A percentile compares a stretch with the other conserved stretches of the same genome.
Evolutionary conservation across 2,329 filamentous ascomycete genomes (phyloP).

Genomic region (Nigrospora osmanthi): DNA sequence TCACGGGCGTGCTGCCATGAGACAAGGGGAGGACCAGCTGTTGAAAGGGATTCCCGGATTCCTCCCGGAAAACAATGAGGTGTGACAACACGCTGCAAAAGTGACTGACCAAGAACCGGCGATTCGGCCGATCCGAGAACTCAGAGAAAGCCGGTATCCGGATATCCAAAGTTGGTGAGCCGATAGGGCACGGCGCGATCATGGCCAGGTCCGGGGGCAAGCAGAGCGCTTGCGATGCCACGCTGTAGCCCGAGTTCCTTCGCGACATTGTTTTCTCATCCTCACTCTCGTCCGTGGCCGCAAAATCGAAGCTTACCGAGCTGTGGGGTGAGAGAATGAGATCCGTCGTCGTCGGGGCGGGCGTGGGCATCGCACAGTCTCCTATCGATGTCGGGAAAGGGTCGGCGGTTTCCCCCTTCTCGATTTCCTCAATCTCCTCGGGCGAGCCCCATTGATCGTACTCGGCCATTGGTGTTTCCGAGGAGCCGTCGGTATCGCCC

Average conservation of each 20-base stretch:
- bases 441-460: constrained; percentile 12
- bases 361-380: constrained; percentile 4
- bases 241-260: constrained; percentile 10
- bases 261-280: constrained; percentile 9
- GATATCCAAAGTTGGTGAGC: constrained; percentile 41
- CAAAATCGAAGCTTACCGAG: constrained; percentile 22
- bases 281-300: constrained; percentile 7
- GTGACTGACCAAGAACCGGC: constrained; percentile 50
- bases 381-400: not conserved
- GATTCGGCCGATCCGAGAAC: constrained; percentile 45
- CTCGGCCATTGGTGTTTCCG: constrained; percentile 1
- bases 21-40: constrained; percentile 55
- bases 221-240: constrained; percentile 13
- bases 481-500: not conserved
- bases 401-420: not conserved
- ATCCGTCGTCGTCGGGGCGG: constrained; percentile 7
- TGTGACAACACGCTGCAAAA: constrained; percentile 58
- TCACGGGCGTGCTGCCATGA: constrained; percentile 49
- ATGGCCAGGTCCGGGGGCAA: constrained; percentile 29
- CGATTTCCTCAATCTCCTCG: constrained; percentile 1
- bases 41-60: constrained; percentile 55
- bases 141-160: constrained; percentile 45
- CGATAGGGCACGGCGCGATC: constrained; percentile 29
- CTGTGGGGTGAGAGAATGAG: constrained; percentile 21
- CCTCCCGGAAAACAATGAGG: constrained; percentile 57